A percentile compares a stretch with the other conserved stretches of the same genome.
These are phyloP conservation scores for Russula earlei DNA, from an alignment of 768 basidiomycete species.

Conservation along the genomic window DNA sequence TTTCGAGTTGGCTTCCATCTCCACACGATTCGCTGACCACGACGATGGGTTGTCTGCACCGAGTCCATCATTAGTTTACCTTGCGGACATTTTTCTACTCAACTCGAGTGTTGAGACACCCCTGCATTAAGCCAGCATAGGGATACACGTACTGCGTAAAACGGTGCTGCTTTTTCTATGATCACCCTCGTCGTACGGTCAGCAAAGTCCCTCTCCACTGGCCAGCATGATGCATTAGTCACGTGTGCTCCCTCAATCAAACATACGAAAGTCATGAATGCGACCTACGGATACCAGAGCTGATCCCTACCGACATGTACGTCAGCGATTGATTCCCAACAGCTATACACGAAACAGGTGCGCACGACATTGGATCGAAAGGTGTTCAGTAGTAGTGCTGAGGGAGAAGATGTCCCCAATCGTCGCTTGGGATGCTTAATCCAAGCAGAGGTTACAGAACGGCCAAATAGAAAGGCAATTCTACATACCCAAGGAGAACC, in stretches of 20 bases:
- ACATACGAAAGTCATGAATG: neutral
- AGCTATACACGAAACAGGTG: neutral
- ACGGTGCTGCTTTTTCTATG: conserved; percentile 4
- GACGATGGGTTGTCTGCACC: too few species aligned
- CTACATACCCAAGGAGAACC: conserved; percentile 7
- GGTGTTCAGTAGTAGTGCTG: neutral
- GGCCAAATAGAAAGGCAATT: neutral
- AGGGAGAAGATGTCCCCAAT: conserved; percentile 1
- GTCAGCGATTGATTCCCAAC: neutral
- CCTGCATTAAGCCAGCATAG: too few species aligned
- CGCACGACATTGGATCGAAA: conserved; percentile 6
- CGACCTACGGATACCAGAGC: conserved; percentile 9
- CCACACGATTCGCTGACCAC: too few species aligned
- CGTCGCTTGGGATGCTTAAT: neutral
- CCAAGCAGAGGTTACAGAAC: neutral
- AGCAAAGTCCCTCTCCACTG: conserved; percentile 11
- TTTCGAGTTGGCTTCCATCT: too few species aligned
- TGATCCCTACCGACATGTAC: conserved; percentile 1
- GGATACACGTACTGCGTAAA: neutral
- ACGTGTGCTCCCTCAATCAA: neutral
- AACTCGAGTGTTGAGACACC: neutral
- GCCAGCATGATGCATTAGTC: neutral
- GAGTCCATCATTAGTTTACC: neutral
- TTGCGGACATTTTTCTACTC: conserved; percentile 6
- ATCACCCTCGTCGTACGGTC: conserved; percentile 10